Conservation (phyloP, 805 yeast genomes). For the Sungouiozyma intestinalis region DNA sequence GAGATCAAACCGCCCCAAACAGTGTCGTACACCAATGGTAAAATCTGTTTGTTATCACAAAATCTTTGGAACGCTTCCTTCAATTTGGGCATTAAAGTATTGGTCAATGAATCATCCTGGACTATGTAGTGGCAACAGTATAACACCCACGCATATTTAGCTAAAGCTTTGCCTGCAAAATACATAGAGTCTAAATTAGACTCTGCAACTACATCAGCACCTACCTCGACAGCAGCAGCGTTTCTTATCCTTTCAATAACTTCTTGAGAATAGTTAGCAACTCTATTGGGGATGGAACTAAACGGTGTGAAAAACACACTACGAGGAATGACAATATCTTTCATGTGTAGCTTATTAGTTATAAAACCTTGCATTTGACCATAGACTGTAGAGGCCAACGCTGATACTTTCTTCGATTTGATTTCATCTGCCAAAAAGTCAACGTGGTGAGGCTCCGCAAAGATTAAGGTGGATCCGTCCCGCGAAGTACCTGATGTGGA, state of each 20-base stretch:
- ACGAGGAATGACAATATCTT: conserved; percentile 2
- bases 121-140: conserved; percentile 62
- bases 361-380: conserved; percentile 39
- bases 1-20: conserved; percentile 74
- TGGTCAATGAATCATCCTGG: conserved; percentile 42
- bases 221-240: conserved; percentile 31
- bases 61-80: conserved; percentile 63
- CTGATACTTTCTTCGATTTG: conserved; percentile 4
- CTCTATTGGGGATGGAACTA: conserved; percentile 26
- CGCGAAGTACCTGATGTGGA: conserved; percentile 31
- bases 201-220: conserved; percentile 23
- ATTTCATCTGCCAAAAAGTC: conserved; percentile 31
- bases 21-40: conserved; percentile 70
- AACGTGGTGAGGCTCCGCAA: conserved; percentile 62
- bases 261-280: conserved; percentile 19
- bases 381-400: conserved; percentile 39
- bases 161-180: conserved; percentile 77
- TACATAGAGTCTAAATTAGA: conserved; percentile 74
- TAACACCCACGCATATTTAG: conserved; percentile 81
- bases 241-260: conserved; percentile 24
- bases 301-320: conserved; percentile 36
- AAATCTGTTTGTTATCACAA: conserved; percentile 53
- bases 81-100: conserved; percentile 42
- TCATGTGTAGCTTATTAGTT: conserved; percentile 32
- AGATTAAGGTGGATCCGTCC: conserved; percentile 31